These are phyloP conservation scores for Linaria vulgaris DNA, from an alignment of 257 asterid species.

Conservation along the genomic window DNA sequence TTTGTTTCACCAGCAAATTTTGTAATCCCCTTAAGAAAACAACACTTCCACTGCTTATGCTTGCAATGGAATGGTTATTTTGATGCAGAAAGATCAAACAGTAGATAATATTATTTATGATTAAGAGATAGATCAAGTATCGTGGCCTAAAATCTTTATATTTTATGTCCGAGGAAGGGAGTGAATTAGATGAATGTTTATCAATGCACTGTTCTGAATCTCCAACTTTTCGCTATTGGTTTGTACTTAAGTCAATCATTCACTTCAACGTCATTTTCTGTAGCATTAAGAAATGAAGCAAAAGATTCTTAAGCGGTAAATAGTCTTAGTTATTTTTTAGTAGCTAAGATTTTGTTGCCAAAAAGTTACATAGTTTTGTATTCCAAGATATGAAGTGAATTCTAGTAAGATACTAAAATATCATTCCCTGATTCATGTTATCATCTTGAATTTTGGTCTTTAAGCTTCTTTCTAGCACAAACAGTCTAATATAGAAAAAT, in stretches of 20 bases:
- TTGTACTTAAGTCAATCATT: constrained; percentile 12
- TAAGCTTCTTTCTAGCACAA: constrained; percentile 2
- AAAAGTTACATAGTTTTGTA: not conserved
- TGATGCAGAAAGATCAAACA: not conserved
- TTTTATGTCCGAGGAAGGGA: not conserved
- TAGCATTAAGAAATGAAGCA: constrained; percentile 1
- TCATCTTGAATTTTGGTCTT: constrained; percentile 8
- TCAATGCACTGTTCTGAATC: not conserved
- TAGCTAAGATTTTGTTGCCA: not conserved
- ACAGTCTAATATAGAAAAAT: not conserved
- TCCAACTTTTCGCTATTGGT: not conserved
- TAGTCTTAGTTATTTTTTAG: not conserved
- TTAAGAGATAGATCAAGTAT: not conserved
- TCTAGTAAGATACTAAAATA: not conserved
- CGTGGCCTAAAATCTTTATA: not conserved
- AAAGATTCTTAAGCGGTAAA: not conserved
- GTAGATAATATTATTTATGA: not conserved
- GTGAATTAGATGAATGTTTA: not conserved
- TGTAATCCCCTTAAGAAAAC: not conserved
- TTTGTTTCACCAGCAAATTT: constrained; percentile 9
- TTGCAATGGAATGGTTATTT: constrained; percentile 13
- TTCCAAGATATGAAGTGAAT: not conserved
- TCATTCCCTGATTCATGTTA: not conserved
- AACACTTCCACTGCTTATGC: constrained; percentile 8
- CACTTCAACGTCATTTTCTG: not conserved